These are phyloP conservation scores for Cerioporus squamosus DNA, from an alignment of 1,284 basidiomycete species.

Conservation along the genomic window DNA sequence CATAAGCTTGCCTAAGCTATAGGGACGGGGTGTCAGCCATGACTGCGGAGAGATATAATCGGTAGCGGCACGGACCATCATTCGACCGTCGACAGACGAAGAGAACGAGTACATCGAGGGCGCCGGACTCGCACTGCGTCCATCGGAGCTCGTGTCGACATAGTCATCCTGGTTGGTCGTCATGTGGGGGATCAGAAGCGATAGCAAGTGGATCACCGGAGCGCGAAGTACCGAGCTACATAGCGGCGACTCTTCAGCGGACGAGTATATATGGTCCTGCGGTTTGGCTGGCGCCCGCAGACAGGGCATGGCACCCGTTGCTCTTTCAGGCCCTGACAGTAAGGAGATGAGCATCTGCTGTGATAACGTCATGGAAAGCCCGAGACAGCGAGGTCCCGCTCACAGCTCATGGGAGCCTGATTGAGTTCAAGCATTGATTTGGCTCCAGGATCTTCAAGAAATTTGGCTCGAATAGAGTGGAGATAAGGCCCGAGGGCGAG, in stretches of 20 bases:
- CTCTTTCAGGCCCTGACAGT: slow-evolving; percentile 10
- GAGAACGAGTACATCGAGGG: slow-evolving; percentile 40
- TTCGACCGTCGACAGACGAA: slow-evolving; percentile 36
- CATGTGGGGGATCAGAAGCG: slow-evolving; percentile 13
- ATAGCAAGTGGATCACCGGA: background rate
- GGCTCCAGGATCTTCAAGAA: slow-evolving; percentile 12
- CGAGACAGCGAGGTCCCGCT: slow-evolving; percentile 6
- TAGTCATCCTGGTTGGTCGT: slow-evolving; percentile 15
- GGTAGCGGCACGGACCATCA: slow-evolving; percentile 27
- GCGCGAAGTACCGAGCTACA: slow-evolving; percentile 14
- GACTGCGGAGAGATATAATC: background rate
- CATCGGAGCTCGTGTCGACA: slow-evolving; percentile 15
- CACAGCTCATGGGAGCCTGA: slow-evolving; percentile 21
- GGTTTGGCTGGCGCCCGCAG: slow-evolving; percentile 14
- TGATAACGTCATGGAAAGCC: slow-evolving; percentile 21
- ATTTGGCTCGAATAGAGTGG: slow-evolving; percentile 10
- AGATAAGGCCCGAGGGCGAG: slow-evolving; percentile 17
- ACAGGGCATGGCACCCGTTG: slow-evolving; percentile 6
- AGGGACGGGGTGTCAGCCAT: background rate
- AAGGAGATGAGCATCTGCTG: slow-evolving; percentile 7
- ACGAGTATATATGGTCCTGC: slow-evolving; percentile 18
- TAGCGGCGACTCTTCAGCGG: slow-evolving; percentile 9
- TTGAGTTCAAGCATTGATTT: slow-evolving; percentile 18
- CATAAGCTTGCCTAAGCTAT: slow-evolving; percentile 38
- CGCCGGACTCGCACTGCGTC: slow-evolving; percentile 32